A percentile compares a stretch with the other conserved stretches of the same genome.
Evolutionary conservation across 805 yeast species (phyloP).

Genomic region (Tetrapisispora namnaoensis): DNA sequence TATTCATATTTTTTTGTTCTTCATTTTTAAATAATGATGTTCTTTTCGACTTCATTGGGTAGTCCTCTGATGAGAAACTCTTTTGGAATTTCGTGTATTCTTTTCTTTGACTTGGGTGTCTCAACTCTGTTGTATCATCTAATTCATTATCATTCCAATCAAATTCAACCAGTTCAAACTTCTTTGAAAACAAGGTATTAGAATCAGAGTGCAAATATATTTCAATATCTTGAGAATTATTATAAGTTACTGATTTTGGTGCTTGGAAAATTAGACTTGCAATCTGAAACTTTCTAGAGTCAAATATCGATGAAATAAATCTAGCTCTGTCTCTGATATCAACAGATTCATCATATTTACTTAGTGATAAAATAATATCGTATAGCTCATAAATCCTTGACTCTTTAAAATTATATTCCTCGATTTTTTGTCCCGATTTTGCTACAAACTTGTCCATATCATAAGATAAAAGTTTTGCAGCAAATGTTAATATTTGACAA

Average conservation of each 20-base stretch:
- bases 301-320: constrained; percentile 52
- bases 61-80: constrained; percentile 26
- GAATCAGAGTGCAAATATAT: neutral
- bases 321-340: constrained; percentile 85
- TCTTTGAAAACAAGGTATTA: neutral
- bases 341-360: constrained; percentile 62
- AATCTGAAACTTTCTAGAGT: constrained; percentile 42
- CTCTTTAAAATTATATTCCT: constrained; percentile 26
- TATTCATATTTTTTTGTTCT: neutral
- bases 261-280: constrained; percentile 67
- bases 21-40: neutral
- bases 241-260: constrained; percentile 42
- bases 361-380: constrained; percentile 48
- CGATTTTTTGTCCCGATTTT: constrained; percentile 9
- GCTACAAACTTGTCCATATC: constrained; percentile 35
- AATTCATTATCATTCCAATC: constrained; percentile 13
- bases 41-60: neutral
- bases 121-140: constrained; percentile 16
- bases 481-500: constrained; percentile 57
- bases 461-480: constrained; percentile 60
- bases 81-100: constrained; percentile 32
- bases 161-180: neutral
- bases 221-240: neutral
- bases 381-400: constrained; percentile 43
- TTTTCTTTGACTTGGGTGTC: constrained; percentile 32